A percentile compares a stretch with the other conserved stretches of the same genome.
Conservation (phyloP, 2,329 filamentous ascomycete genomes). For the Akanthomyces uredinophilus region DNA sequence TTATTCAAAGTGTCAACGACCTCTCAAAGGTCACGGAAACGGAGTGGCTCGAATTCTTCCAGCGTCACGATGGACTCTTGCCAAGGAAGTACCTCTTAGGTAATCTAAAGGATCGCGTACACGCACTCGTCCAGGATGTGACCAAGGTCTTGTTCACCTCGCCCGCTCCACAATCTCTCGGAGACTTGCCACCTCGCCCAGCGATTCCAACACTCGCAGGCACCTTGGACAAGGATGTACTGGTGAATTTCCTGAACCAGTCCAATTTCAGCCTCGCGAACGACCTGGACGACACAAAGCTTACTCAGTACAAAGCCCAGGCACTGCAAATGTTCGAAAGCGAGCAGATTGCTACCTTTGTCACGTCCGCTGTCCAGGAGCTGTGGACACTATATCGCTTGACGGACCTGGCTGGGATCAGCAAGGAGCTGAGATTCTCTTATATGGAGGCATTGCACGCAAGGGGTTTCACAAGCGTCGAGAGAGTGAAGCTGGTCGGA, state of each 20-base stretch:
- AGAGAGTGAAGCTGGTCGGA: background rate
- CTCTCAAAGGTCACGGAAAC: slow-evolving; percentile 2
- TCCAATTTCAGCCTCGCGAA: background rate
- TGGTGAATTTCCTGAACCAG: background rate
- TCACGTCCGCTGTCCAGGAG: background rate
- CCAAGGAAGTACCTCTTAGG: slow-evolving; percentile 3
- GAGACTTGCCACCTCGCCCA: background rate
- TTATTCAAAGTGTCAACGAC: slow-evolving; percentile 1
- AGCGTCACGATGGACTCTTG: background rate
- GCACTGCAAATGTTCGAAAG: background rate
- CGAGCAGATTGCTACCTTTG: background rate
- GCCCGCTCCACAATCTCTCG: slow-evolving; percentile 1
- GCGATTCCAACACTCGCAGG: background rate
- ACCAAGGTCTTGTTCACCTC: slow-evolving; percentile 7
- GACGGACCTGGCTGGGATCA: background rate
- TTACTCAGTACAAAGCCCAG: background rate
- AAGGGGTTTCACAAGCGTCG: slow-evolving; percentile 2
- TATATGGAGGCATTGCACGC: slow-evolving; percentile 13
- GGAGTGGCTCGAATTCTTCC: slow-evolving; percentile 10
- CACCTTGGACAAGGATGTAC: background rate
- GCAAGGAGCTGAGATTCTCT: slow-evolving; percentile 4
- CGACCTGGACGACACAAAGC: background rate
- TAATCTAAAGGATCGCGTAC: slow-evolving; percentile 1
- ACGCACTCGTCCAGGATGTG: slow-evolving; percentile 7
- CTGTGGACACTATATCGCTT: slow-evolving; percentile 8